These are phyloP conservation scores for Emmonsiellopsis sp. DNA, from an alignment of 2,329 filamentous ascomycete species.

Conservation along the genomic window DNA sequence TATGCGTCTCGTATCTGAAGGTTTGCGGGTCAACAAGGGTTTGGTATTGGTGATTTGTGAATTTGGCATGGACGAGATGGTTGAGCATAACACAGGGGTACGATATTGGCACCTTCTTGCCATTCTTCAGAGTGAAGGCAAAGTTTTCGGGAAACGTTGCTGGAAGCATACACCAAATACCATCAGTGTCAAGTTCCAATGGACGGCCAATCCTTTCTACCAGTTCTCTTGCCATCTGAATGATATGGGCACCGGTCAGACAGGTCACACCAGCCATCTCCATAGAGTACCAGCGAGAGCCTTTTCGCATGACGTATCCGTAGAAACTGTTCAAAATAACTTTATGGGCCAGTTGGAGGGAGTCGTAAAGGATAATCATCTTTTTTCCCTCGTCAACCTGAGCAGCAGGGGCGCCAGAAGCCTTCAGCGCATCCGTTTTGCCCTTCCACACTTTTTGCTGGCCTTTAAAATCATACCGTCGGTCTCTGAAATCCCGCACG, in stretches of 20 bases:
- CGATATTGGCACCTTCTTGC: conserved; percentile 92
- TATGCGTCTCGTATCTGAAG: conserved; percentile 91
- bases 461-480: conserved; percentile 96
- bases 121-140: conserved; percentile 83
- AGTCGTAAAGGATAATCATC: conserved; percentile 96
- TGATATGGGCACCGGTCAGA: conserved; percentile 89
- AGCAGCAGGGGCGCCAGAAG: conserved; percentile 60
- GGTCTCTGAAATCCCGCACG: conserved; percentile 89
- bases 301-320: conserved; percentile 98
- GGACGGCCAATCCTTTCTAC: conserved; percentile 90
- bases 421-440: conserved; percentile 80
- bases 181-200: conserved; percentile 90
- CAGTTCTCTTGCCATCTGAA: conserved; percentile 87
- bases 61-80: conserved; percentile 85
- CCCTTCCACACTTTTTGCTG: conserved; percentile 98
- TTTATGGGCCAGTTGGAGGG: conserved; percentile 91
- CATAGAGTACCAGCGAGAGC: conserved; percentile 97
- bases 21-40: conserved; percentile 68
- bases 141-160: conserved; percentile 97
- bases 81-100: conserved; percentile 99
- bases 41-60: conserved; percentile 97
- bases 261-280: conserved; percentile 99
- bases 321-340: conserved; percentile 99
- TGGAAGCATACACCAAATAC: conserved; percentile 99
- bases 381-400: conserved; percentile 95